These are phyloP conservation scores for Hippophae tibetana DNA, from an alignment of 306 rosid species.

Conservation along the genomic window DNA sequence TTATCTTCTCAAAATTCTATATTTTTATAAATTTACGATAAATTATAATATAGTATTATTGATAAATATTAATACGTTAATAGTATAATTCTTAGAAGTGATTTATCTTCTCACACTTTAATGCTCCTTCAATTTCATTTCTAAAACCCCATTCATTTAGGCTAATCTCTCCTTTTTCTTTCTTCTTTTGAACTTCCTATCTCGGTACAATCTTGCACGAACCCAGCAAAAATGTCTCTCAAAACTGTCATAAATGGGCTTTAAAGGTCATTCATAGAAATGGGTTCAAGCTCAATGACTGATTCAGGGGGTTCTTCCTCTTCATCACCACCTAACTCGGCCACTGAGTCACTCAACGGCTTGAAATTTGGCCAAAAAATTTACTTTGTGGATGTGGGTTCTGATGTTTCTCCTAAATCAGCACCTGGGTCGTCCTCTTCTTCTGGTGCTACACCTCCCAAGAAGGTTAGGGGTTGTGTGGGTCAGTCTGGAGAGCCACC, in stretches of 20 bases:
- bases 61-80: no score
- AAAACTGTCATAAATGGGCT: constrained; percentile 25
- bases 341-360: constrained; percentile 57
- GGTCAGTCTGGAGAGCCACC: constrained; percentile 51
- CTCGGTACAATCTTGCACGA: background rate
- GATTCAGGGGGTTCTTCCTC: constrained; percentile 41
- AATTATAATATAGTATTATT: no score
- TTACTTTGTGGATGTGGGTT: constrained; percentile 63
- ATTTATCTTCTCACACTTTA: constrained; percentile 16
- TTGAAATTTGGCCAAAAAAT: constrained; percentile 65
- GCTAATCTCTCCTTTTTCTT: background rate
- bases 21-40: no score
- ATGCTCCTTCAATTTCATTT: constrained; percentile 1
- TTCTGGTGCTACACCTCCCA: constrained; percentile 29
- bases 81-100: no score
- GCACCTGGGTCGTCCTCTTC: constrained; percentile 22
- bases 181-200: background rate
- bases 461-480: constrained; percentile 40
- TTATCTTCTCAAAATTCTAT: constrained; percentile 5
- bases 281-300: constrained; percentile 49
- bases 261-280: constrained; percentile 29
- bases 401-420: constrained; percentile 30
- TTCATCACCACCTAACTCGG: constrained; percentile 43
- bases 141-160: no score
- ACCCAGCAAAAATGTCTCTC: constrained; percentile 1